phyloP scores from a whole-genome alignment of 2,329 filamentous ascomycete genomes.

The Aschersonia sp. region DNA sequence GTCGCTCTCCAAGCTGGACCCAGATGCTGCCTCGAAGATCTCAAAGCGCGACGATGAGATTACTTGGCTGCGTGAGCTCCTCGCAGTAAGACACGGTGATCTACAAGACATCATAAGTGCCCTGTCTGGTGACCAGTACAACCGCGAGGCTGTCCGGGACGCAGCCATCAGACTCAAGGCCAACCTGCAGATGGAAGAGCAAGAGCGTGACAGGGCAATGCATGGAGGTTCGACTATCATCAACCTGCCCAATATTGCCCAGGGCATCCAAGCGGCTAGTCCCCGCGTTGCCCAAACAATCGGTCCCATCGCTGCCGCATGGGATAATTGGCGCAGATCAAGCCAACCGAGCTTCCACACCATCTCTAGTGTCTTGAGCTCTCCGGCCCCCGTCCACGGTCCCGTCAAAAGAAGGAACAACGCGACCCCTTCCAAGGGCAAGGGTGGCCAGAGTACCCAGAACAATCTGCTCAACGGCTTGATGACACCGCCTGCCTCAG shows the following conservation, averaged over 20 bases:
- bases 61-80: constrained; percentile 82
- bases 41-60: constrained; percentile 91
- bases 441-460: constrained; percentile 35
- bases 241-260: constrained; percentile 61
- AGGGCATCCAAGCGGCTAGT: constrained; percentile 62
- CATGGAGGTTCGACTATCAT: constrained; percentile 53
- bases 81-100: constrained; percentile 81
- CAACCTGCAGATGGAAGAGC: constrained; percentile 95
- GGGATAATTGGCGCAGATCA: constrained; percentile 81
- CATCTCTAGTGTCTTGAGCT: constrained; percentile 31
- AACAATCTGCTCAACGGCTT: constrained; percentile 60
- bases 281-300: constrained; percentile 77
- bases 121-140: constrained; percentile 59
- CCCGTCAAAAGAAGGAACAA: constrained; percentile 10
- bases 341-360: constrained; percentile 34
- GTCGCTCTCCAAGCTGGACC: constrained; percentile 52
- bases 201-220: constrained; percentile 78
- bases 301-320: constrained; percentile 70
- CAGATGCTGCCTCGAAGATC: constrained; percentile 67
- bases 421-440: constrained; percentile 48
- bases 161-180: constrained; percentile 86
- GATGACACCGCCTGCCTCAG: constrained; percentile 76
- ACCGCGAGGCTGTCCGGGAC: constrained; percentile 70
- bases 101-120: constrained; percentile 81
- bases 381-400: constrained; percentile 19